Evolutionary conservation across 2,329 filamentous ascomycete species (phyloP), one percentile per base, ranked within the genome.

Genomic region (Phialophora macrospora): DNA sequence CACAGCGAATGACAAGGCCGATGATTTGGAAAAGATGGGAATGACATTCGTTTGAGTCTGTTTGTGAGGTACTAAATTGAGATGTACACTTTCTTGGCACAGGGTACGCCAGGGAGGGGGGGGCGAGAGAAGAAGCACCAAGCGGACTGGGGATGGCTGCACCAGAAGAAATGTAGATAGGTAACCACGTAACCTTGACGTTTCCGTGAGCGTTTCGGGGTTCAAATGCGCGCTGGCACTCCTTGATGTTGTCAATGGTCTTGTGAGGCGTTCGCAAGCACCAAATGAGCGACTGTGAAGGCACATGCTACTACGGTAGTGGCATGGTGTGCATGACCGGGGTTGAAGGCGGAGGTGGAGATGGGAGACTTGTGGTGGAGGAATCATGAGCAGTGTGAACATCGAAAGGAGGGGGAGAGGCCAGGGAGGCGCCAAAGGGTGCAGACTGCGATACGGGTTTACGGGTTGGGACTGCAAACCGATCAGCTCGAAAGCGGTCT

Each of bases 301-400:
- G 58, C 65, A 68, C 65, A 65, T 65, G 65, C 58, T 32, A 63
- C 38, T 60, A 44, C 58, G 8, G 52, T 38, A 55, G 56, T 60
- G 55, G 38, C 56, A 60, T 24, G 32, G 56, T 41, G 30, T 54
- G 56, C 44, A 61, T 54, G 65, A 57, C 49, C 52, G 28, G 62
- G 64, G 55, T 56, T 51, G 64, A 38, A 60, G 60, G 62, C 30
- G 52, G 49, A 59, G 38, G 64, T 63, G 60, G 44, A 60, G 44
- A 49, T n/a, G 46, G n/a, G 38, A 51, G 48, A 51, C 34, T 48
- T 51, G 56, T 30, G 32, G 44, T 30, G 46, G 30, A 49, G 57
- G 58, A 60, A 60, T 60, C 58, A 44, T 32, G 48, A 54, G 59
- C 59, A 54, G 30, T 6, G 32, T 12, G 48, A 59, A 28, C 55